Evolutionary conservation across 1,284 basidiomycete species (phyloP), one percentile per base, ranked within the genome.

Genomic region (Macrocybe sp.): DNA sequence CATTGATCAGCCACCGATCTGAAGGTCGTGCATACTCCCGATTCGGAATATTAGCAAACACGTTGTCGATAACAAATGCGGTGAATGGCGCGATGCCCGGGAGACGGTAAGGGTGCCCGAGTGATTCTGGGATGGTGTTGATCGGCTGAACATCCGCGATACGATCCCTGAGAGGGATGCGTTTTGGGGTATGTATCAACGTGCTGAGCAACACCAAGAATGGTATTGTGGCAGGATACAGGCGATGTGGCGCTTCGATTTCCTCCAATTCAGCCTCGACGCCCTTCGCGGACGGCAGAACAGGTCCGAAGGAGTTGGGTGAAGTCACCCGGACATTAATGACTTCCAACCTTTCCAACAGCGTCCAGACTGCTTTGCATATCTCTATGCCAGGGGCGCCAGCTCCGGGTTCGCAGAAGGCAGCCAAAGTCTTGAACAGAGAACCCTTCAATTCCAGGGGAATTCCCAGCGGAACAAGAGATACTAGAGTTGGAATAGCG

Each of bases 391-490:
- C 90, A 3, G 81, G 71, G 5, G 69, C 61, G 4, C 89, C 88
- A 0, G 82, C 86, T 10, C 83, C 87, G 12, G 88, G 83, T 44
- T 79, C 74, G 57, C 88, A 90, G 68, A 98, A 97, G 0, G 92
- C 86, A 0, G 90, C 78, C 4, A 97, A 73, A 0, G 92, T 84
- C 34, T 92, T 81, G 50, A 97, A 85, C 1, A 97, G 70, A 1
- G 86, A 81, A 0, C 92, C 93, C 60, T 97, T 97, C 47, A 98
- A 76, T 59, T 97, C 93, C n/a, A 96, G 70, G 0, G 92, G 89
- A 12, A 94, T 78, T 7, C 86, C 80, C 6, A 91, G 75, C 28
- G 89, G 90, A 52, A 92, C 76, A 36, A 94, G 79, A 3, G 83
- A 82, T 38, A 94, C 78, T 3, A 96, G 70, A 0, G 85, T 85